Evolutionary conservation across 108 stramenopile species (phyloP).

Genomic region (Cylindrotheca fusiformis): DNA sequence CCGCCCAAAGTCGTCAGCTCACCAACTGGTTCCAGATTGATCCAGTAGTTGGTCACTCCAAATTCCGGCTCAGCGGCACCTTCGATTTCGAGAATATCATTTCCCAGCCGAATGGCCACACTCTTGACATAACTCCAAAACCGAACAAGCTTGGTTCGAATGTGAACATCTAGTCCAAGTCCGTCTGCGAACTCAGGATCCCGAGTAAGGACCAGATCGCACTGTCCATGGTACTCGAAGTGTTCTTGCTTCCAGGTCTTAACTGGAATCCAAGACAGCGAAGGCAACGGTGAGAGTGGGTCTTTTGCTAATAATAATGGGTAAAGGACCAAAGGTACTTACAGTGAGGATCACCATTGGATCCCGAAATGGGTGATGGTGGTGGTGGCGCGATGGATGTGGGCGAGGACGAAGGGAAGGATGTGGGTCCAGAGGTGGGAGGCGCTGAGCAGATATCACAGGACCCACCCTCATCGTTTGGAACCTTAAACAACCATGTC

Average conservation of each 20-base stretch:
- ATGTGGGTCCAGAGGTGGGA: not conserved
- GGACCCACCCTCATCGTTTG: too few relatives aligned
- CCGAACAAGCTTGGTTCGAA: not conserved
- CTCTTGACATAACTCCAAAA: not conserved
- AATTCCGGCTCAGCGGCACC: not conserved
- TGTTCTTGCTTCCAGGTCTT: not conserved
- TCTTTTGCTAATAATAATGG: not conserved
- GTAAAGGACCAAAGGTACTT: not conserved
- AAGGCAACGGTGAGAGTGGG: not conserved
- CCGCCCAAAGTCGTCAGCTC: not conserved
- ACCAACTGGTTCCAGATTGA: not conserved
- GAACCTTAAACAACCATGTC: too few relatives aligned
- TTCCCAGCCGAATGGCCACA: not conserved
- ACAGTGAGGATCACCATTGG: not conserved
- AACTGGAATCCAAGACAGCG: too few relatives aligned
- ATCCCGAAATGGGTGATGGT: not conserved
- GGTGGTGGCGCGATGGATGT: not conserved
- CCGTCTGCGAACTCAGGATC: not conserved
- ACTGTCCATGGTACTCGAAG: slow-evolving; percentile 9
- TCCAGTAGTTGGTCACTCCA: not conserved
- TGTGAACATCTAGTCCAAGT: not conserved
- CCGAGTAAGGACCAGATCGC: not conserved
- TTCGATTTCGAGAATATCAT: not conserved
- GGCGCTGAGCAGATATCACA: too few relatives aligned
- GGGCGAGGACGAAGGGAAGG: not conserved